Base-by-base conservation (phyloP, 78 protist genomes). In the Isochrysis galbana region DNA sequence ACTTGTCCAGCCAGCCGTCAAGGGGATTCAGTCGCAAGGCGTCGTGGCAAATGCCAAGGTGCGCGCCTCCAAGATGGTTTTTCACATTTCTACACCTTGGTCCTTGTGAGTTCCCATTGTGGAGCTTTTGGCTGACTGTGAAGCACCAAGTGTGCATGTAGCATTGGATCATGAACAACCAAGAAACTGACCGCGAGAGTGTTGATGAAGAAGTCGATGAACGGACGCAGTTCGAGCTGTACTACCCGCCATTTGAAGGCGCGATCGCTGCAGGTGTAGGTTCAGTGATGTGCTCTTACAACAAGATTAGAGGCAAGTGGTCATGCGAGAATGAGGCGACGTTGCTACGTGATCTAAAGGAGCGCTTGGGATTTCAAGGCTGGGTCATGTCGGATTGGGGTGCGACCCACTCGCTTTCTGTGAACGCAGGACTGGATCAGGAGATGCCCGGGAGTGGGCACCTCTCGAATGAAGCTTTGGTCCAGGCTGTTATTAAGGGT, bases 351-450 rank as follows among this genome's bases (percentile, higher is more conserved):
- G 44, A 54, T 44, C 78, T 88, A 36, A 88, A 88, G 91, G 44
- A 5, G 26, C 44, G 54, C n/a, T 78, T 89, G 29, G 91, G 91
- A 39, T 89, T 89, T 41, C 4, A 17, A 23, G 91, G 91, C 38
- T 89, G 78, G 82, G 91, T 89, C 26, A 61, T 89, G 82, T 41
- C 55, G 23, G 91, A 89, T n/a, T 89, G 91, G 91, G 91, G 80
- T 0, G 91, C 91, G 67, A 38, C 47, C 48, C 91, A 89, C 91
- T 55, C 91, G 54, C 32, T 1, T 7, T 7, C n/a, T 19, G 29
- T 89, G 38, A 29, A 1, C 14, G 39, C 26, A 38, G 82, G 72
- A 0, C 82, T 55, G 41, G 78, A 55, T 34, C 80, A n/a, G 4
- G 74, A 67, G 74, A 67, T 26, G 74, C 74, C 74, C 38, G 29